Evolutionary conservation across 2,329 filamentous ascomycete genomes (phyloP).

Genomic region (Xylariaceae sp.): DNA sequence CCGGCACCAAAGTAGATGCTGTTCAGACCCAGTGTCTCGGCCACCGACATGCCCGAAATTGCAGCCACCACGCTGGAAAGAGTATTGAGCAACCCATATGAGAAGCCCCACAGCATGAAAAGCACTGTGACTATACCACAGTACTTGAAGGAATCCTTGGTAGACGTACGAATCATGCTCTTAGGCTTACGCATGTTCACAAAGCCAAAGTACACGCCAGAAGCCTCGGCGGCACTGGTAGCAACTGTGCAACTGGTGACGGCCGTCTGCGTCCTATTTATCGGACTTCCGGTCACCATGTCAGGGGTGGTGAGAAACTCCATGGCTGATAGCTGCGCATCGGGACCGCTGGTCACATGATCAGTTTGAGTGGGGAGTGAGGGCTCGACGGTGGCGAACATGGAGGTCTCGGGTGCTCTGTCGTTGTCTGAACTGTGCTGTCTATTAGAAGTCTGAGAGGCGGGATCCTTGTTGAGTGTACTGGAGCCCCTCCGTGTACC

Average conservation of each 20-base stretch:
- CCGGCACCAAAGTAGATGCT: conserved; percentile 66
- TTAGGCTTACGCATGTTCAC: conserved; percentile 67
- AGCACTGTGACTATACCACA: conserved; percentile 72
- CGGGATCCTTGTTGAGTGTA: conserved; percentile 22
- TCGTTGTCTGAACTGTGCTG: conserved; percentile 20
- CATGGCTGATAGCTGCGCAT: conserved; percentile 31
- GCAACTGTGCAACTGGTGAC: conserved; percentile 32
- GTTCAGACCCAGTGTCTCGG: conserved; percentile 64
- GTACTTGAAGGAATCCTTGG: conserved; percentile 64
- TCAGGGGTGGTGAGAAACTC: conserved; percentile 45
- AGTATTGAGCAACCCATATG: conserved; percentile 80
- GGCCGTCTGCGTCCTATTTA: conserved; percentile 22
- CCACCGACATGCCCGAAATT: conserved; percentile 56
- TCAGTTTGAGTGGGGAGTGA: conserved; percentile 11
- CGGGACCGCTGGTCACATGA: conserved; percentile 15
- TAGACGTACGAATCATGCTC: conserved; percentile 63
- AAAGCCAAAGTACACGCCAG: conserved; percentile 66
- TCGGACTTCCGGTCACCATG: conserved; percentile 13
- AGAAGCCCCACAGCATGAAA: conserved; percentile 87
- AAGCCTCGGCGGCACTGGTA: conserved; percentile 34
- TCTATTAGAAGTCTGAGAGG: conserved; percentile 14
- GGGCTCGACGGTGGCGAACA: conserved; percentile 6
- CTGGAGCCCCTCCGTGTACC: conserved; percentile 32
- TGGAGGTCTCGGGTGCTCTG: conserved; percentile 4
- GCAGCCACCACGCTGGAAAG: conserved; percentile 68